Evolutionary conservation across 805 yeast genomes (phyloP), one percentile per base, ranked within the genome.

Genomic region (Zygosaccharomyces gambellarensis): DNA sequence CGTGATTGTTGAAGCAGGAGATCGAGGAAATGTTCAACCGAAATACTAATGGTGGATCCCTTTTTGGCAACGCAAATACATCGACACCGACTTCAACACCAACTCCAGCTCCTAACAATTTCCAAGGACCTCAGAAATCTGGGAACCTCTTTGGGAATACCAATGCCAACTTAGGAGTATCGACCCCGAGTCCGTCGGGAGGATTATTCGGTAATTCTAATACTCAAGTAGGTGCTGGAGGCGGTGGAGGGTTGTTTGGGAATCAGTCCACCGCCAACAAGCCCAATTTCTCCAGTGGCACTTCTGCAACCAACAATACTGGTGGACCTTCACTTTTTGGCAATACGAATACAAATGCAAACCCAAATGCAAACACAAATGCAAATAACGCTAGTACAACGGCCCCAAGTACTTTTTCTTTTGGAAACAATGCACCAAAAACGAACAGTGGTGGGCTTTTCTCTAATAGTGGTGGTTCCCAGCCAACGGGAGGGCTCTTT

Each of bases 71-170:
- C 43, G 53, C 50, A n/a, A 63, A 55, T 47, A 58, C 67, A 5
- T 61, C 68, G 9, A 62, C 69, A 5, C 69, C 69, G 23, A 63
- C 65, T 9, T 64, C 68, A 12, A 67, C 69, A 5, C 64, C 68
- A 4, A 57, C 61, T 5, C 55, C 65, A 19, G 41, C 65, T 4
- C 54, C 53, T 21, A 60, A 53, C 43, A 58, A 55, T 14, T 48
- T 58, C 21, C 59, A 51, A 45, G 50, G 55, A 11, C 56, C 59
- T 12, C 53, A 55, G 23, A 63, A 64, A 29, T 50, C 61, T 3
- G 56, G 52, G 21, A 51, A 56, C 7, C 45, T 63, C 23, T 62
- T 64, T 46, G 65, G 65, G 4, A 57, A 53, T 43, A 36, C 51
- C 14, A 58, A 49, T 27, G 52, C 50, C 40, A 56, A 47, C 8